Percentiles rank a stretch among this genome's conserved stretches.
Evolutionary conservation across 2,329 filamentous ascomycete species (phyloP).

Genomic region (Neofusicoccum ribis): DNA sequence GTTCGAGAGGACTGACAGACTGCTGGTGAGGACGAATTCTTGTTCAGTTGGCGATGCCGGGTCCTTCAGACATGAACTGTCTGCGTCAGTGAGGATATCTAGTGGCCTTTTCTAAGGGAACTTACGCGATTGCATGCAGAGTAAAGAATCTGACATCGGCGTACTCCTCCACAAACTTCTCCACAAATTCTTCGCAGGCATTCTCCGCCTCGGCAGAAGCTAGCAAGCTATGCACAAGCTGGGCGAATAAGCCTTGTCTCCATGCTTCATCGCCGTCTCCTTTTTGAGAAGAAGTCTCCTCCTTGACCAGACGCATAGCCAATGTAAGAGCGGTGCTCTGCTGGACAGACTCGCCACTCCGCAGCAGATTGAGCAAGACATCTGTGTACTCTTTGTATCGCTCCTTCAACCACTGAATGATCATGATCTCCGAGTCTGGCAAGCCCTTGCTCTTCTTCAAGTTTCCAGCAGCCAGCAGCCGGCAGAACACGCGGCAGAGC

Average conservation of each 20-base stretch:
- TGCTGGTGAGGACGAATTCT: constrained; percentile 54
- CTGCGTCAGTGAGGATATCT: neutral
- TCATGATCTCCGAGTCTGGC: constrained; percentile 71
- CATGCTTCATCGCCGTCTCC: constrained; percentile 68
- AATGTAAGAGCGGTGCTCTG: constrained; percentile 72
- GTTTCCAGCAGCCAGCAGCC: constrained; percentile 72
- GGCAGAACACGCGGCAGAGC: constrained; percentile 82
- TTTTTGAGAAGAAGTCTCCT: constrained; percentile 66
- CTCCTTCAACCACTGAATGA: constrained; percentile 77
- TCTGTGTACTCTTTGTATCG: constrained; percentile 70
- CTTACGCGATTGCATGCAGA: constrained; percentile 71
- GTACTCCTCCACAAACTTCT: constrained; percentile 75
- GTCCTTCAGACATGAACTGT: constrained; percentile 11
- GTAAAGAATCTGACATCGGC: constrained; percentile 86
- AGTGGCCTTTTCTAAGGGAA: constrained; percentile 21
- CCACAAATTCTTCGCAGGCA: constrained; percentile 70
- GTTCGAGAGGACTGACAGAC: constrained; percentile 60
- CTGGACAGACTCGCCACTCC: constrained; percentile 59
- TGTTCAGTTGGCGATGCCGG: constrained; percentile 20
- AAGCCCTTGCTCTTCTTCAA: constrained; percentile 65
- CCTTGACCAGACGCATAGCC: constrained; percentile 80
- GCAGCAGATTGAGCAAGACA: constrained; percentile 60
- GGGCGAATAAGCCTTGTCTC: constrained; percentile 65
- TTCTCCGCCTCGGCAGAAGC: constrained; percentile 57
- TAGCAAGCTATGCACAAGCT: constrained; percentile 65